Evolutionary conservation across 2,329 filamentous ascomycete genomes (phyloP), one percentile per base, ranked within the genome.

Genomic region (Exophiala lecanii-corni): DNA sequence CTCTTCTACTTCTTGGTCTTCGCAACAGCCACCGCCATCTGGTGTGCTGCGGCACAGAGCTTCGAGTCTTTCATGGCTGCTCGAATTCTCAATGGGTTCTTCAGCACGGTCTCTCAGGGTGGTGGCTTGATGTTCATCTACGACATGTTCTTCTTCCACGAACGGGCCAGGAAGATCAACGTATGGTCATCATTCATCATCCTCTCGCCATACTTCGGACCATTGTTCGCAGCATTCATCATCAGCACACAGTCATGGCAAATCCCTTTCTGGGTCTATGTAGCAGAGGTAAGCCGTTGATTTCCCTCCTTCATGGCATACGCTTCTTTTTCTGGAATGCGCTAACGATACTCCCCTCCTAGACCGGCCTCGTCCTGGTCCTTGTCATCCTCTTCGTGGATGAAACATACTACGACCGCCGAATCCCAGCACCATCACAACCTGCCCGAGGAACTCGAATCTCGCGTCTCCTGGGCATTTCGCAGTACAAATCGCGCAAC

Each of bases 51-150:
- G 7, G 60, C 67, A 1, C 53, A 55, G 3, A 58, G 45, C 1
- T 69, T 68, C 43, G 55, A 65, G 17, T 59, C 57, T 0, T 70
- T 66, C 51, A 62, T 68, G 57, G 66, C 66, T 9, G 62, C 64
- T 0, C 61, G 69, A 1, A 67, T 69, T 18, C 53, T 72, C 4
- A 69, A 71, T 38, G 69, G 68, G 5, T 66, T 71, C 57, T 69
- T 70, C 54, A 64, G 59, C 6, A 68, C 61, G 3, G 65, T 67
- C 2, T 59, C 63, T 0, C 66, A 71, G 51, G 64, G 59, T 1
- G 62, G 62, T 28, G 67, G 66, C 2, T 58, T 71, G 21, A 67
- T 68, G 62, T 68, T 64, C 54, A 65, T 70, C 44, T 63, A 65
- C 47, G 64, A 67, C 46, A 60, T 67, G 55, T 67, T 65, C 53